Conservation (phyloP, 2,329 filamentous ascomycete genomes). For the Pyrenophora teres region DNA sequence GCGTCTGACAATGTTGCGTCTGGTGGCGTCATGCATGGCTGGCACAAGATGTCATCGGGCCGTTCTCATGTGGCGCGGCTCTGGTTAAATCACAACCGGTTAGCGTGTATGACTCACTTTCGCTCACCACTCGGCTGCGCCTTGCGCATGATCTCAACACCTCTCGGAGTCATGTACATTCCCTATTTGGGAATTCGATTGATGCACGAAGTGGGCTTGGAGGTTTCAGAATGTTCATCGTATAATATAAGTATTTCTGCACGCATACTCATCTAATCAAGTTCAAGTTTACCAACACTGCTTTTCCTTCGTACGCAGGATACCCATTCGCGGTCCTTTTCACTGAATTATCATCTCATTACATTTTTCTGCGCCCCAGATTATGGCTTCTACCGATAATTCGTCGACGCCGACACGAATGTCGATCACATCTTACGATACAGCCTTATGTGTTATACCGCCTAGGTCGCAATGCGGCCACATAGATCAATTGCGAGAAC, state of each 20-base stretch:
- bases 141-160: slow-evolving; percentile 2
- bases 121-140: slow-evolving; percentile 15
- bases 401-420: slow-evolving; percentile 12
- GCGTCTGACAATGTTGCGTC: not conserved
- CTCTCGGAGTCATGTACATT: slow-evolving; percentile 22
- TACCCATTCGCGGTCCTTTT: slow-evolving; percentile 12
- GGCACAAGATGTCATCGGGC: not conserved
- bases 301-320: slow-evolving; percentile 7
- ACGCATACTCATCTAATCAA: slow-evolving; percentile 14
- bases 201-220: not conserved
- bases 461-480: slow-evolving; percentile 55
- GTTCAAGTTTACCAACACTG: not conserved
- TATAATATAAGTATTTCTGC: slow-evolving; percentile 6
- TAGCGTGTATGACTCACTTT: slow-evolving; percentile 37
- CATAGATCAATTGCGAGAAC: slow-evolving; percentile 61
- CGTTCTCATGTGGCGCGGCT: slow-evolving; percentile 20
- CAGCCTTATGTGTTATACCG: slow-evolving; percentile 65
- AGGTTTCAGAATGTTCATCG: not conserved
- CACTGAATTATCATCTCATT: not conserved
- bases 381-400: slow-evolving; percentile 25
- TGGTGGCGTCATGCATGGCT: not conserved
- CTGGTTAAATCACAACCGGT: not conserved
- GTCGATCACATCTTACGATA: slow-evolving; percentile 56
- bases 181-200: slow-evolving; percentile 7
- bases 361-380: not conserved